A percentile compares a stretch with the other conserved stretches of the same genome.
Conservation (phyloP, 2,329 filamentous ascomycete genomes). For the Trichoderma gracile region DNA sequence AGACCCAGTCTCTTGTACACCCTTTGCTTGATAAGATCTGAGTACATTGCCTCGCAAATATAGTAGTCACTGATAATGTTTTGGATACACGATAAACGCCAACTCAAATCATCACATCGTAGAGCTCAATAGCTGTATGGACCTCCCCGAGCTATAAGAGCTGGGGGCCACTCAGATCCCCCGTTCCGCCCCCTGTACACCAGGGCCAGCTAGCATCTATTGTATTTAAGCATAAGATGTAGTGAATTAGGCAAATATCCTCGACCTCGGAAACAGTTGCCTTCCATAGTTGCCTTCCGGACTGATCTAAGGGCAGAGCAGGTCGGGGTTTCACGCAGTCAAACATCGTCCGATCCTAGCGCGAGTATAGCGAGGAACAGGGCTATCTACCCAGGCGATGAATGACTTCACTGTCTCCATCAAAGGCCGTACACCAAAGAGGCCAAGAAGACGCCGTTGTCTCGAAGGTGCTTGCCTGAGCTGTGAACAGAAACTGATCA, state of each 20-base stretch:
- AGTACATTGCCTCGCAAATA: no score
- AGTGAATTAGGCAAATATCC: neutral
- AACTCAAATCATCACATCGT: no score
- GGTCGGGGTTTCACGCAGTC: neutral
- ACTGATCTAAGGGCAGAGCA: neutral
- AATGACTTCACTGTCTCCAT: rapidly evolving
- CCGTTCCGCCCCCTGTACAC: neutral
- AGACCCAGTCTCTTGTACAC: no score
- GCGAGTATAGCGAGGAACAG: neutral
- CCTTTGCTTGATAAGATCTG: no score
- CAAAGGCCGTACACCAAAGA: neutral
- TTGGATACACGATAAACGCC: no score
- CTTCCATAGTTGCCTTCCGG: neutral
- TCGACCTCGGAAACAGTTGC: neutral
- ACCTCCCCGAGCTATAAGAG: neutral
- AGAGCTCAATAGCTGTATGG: no score
- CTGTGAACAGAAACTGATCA: no score
- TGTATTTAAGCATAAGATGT: neutral
- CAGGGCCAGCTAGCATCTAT: neutral
- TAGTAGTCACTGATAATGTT: no score
- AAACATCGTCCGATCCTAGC: neutral
- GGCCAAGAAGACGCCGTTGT: no score
- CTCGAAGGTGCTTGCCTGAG: no score
- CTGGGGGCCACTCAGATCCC: neutral
- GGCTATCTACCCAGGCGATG: neutral